phyloP scores from a whole-genome alignment of 371 early-diverging fungal species.

The Mortierella sp. region DNA sequence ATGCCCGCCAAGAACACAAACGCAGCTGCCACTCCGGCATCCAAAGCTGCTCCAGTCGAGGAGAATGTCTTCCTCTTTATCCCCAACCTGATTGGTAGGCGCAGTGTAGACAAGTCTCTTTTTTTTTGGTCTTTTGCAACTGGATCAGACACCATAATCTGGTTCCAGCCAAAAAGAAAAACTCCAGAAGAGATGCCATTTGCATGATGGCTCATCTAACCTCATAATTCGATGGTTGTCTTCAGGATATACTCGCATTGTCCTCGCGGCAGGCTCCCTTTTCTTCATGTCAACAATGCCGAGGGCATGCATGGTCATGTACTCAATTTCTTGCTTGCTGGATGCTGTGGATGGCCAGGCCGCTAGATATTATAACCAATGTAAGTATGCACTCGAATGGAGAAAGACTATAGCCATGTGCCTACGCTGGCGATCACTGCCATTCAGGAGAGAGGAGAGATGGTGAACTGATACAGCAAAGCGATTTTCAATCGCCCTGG shows the following conservation, averaged over 20 bases:
- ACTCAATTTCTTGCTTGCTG: constrained; percentile 89
- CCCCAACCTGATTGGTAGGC: constrained; percentile 90
- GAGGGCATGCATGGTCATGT: constrained; percentile 76
- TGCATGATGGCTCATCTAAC: not conserved
- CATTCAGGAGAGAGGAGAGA: not conserved
- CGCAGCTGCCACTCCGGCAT: constrained; percentile 15
- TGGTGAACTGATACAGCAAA: not conserved
- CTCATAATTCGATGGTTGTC: constrained; percentile 1
- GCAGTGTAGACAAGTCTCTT: not conserved
- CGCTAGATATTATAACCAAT: constrained; percentile 92
- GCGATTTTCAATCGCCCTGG: not conserved
- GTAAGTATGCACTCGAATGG: constrained; percentile 58
- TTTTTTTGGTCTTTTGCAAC: too few species aligned
- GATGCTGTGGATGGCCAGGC: constrained; percentile 97
- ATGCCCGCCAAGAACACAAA: constrained; percentile 51
- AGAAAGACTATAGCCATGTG: not conserved
- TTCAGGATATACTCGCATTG: constrained; percentile 88
- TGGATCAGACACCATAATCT: too few species aligned
- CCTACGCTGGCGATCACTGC: not conserved
- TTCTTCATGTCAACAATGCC: constrained; percentile 83
- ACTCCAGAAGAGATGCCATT: not conserved
- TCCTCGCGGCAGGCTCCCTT: constrained; percentile 77
- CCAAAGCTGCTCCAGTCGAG: constrained; percentile 28
- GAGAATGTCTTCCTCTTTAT: constrained; percentile 88
- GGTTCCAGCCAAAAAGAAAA: not conserved